Evolutionary conservation across 768 basidiomycete genomes (phyloP).

Genomic region (Tulasnella sp.): DNA sequence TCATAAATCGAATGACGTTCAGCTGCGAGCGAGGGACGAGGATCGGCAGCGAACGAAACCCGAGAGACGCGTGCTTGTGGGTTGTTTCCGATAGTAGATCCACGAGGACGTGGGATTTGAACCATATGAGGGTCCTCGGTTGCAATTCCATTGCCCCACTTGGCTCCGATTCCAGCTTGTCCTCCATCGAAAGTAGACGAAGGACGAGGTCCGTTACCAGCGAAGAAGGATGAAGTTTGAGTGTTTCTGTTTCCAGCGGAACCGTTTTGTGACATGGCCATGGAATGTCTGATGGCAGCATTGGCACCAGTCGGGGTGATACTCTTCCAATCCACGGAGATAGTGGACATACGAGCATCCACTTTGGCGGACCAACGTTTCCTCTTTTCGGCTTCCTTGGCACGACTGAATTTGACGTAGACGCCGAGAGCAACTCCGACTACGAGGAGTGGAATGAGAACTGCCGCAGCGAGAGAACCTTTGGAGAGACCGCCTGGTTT

Average conservation of each 20-base stretch:
- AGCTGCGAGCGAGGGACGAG: neutral
- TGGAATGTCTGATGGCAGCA: slow-evolving; percentile 16
- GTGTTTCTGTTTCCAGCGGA: slow-evolving; percentile 9
- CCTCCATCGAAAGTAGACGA: slow-evolving; percentile 12
- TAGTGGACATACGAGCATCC: slow-evolving; percentile 19
- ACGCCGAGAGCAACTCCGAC: slow-evolving; percentile 2
- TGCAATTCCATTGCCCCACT: neutral
- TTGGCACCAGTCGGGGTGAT: slow-evolving; percentile 11
- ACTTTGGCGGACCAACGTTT: slow-evolving; percentile 15
- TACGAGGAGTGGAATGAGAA: slow-evolving; percentile 15
- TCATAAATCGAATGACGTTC: neutral
- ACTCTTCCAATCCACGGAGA: slow-evolving; percentile 17
- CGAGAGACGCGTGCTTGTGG: slow-evolving; percentile 15
- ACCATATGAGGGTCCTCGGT: slow-evolving; percentile 2
- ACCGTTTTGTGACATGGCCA: slow-evolving; percentile 5
- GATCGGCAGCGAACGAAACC: slow-evolving; percentile 18
- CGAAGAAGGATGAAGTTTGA: slow-evolving; percentile 14
- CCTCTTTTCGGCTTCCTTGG: slow-evolving; percentile 16
- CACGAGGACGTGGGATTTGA: slow-evolving; percentile 13
- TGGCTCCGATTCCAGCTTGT: slow-evolving; percentile 18
- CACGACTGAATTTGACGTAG: slow-evolving; percentile 14
- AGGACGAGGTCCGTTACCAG: slow-evolving; percentile 14
- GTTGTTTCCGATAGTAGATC: neutral
- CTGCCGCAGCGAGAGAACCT: slow-evolving; percentile 17
- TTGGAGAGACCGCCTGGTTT: slow-evolving; percentile 6